Base-by-base conservation (phyloP, 1,284 basidiomycete species). In the Apiotrichum siamense region DNA sequence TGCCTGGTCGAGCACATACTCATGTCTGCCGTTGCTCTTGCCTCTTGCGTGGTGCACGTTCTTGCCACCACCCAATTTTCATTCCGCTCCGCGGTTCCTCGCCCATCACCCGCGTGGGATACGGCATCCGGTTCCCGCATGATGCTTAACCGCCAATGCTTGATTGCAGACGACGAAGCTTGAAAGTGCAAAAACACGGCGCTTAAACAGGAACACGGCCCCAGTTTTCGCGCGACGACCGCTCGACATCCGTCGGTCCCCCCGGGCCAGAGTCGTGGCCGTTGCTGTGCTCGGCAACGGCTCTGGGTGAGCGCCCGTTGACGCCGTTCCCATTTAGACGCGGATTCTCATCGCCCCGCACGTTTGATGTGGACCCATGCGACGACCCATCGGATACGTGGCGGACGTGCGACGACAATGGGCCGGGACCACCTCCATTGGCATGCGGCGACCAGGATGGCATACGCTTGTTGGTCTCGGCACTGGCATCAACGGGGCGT, bases 391-490 rank as follows among this genome's bases (percentile, higher is more conserved):
- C 33, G 10, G 53, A 52, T 0, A 26, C 32, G 17, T 47, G 45
- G n/a, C n/a, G n/a, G n/a, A n/a, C n/a, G n/a, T n/a, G n/a, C n/a
- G n/a, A 15, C 50, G 45, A 5, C 26, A 38, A 27, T 55, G 53
- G 18, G n/a, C 24, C 40, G 5, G 42, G 23, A 10, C 37, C 43
- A 6, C 36, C 20, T 3, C 26, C 37, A n/a, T 44, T 46, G 18
- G 37, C 40, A 26, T 37, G 44, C 3, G 50, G 47, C 20, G 55
- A 51, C 55, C 55, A 57, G 12, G 46, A 52, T 2, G 55, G 55
- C 23, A 48, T 24, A 33, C 55, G 55, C 52, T 54, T 54, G 18
- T 33, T 25, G 18, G 44, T 47, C 5, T 43, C 43, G 11, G 37
- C n/a, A n/a, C n/a, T 23, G 13, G 45, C 52, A 5, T 29, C 32